These are phyloP conservation scores for Herpetomonas tarakana DNA, from an alignment of 208 protist genomes.

Conservation along the genomic window DNA sequence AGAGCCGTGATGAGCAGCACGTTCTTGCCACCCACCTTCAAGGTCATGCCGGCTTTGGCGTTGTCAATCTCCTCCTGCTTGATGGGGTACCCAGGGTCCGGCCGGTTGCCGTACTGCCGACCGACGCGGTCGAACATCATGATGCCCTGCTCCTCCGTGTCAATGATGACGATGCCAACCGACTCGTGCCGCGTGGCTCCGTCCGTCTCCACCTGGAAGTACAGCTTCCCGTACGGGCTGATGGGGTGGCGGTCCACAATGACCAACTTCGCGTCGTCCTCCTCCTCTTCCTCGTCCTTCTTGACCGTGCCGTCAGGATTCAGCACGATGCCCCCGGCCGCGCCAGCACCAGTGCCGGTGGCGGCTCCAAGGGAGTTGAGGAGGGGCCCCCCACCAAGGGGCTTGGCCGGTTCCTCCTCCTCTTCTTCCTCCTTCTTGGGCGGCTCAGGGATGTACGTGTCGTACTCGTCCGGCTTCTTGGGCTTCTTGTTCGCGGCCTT, in stretches of 20 bases:
- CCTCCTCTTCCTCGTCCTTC: slow-evolving; percentile 4
- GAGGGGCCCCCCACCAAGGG: no score
- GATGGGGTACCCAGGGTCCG: slow-evolving; percentile 83
- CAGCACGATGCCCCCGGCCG: neutral
- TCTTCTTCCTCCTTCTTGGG: slow-evolving; percentile 11
- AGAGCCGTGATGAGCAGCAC: slow-evolving; percentile 82
- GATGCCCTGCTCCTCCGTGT: slow-evolving; percentile 50
- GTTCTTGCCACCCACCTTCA: slow-evolving; percentile 69
- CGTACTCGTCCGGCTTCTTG: slow-evolving; percentile 13
- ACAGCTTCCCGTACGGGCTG: slow-evolving; percentile 76
- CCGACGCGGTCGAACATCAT: slow-evolving; percentile 90
- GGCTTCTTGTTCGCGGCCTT: slow-evolving; percentile 17
- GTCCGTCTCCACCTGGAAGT: slow-evolving; percentile 88
- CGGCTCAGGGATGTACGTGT: neutral
- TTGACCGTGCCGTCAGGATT: slow-evolving; percentile 2
- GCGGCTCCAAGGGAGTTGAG: slow-evolving; percentile 3
- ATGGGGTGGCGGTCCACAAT: slow-evolving; percentile 70
- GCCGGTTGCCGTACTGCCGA: slow-evolving; percentile 77
- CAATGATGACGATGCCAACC: slow-evolving; percentile 83
- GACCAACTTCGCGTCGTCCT: slow-evolving; percentile 17
- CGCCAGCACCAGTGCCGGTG: neutral
- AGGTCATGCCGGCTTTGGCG: slow-evolving; percentile 47
- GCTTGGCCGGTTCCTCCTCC: slow-evolving; percentile 4
- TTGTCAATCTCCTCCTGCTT: slow-evolving; percentile 60
- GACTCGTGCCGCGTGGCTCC: slow-evolving; percentile 76